Percentiles rank a stretch among this genome's conserved stretches.
phyloP scores from a whole-genome alignment of 148 eudicot genomes.

The Camellia lanceoleosa region DNA sequence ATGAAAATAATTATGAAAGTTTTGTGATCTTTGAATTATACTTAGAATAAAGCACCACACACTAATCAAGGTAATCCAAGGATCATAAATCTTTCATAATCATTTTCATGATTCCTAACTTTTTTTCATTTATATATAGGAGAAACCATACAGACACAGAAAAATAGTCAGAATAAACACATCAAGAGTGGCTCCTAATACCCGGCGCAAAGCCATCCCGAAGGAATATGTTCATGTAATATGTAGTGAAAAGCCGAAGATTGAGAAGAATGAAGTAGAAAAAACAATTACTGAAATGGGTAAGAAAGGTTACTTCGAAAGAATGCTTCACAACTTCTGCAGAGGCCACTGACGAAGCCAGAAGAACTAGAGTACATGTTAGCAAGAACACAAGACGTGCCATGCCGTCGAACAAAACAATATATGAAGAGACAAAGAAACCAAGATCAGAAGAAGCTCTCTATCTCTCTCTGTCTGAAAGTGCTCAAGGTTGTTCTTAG shows the following conservation, averaged over 20 bases:
- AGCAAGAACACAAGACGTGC: slow-evolving; percentile 16
- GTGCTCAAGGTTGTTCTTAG: not conserved
- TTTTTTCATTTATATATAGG: too few relatives aligned
- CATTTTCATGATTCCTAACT: too few relatives aligned
- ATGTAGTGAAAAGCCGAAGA: not conserved
- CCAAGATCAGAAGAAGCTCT: not conserved
- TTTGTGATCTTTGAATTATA: too few relatives aligned
- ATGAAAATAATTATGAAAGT: too few relatives aligned
- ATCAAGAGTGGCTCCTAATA: too few relatives aligned
- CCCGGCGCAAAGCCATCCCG: too few relatives aligned
- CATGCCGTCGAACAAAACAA: slow-evolving; percentile 9
- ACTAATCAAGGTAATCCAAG: too few relatives aligned
- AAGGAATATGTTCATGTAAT: too few relatives aligned
- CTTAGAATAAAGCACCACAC: too few relatives aligned
- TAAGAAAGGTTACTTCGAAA: slow-evolving; percentile 31
- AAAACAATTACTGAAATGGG: not conserved
- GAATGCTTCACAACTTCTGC: slow-evolving; percentile 37
- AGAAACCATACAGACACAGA: too few relatives aligned
- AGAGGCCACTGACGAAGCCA: slow-evolving; percentile 22
- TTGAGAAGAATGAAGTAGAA: not conserved
- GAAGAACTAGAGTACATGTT: slow-evolving; percentile 16
- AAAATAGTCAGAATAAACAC: too few relatives aligned
- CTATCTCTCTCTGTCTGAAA: not conserved
- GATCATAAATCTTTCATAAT: too few relatives aligned
- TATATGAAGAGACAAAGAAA: not conserved